Evolutionary conservation across 2,329 filamentous ascomycete genomes (phyloP).

Genomic region (Annulohypoxylon truncatum): DNA sequence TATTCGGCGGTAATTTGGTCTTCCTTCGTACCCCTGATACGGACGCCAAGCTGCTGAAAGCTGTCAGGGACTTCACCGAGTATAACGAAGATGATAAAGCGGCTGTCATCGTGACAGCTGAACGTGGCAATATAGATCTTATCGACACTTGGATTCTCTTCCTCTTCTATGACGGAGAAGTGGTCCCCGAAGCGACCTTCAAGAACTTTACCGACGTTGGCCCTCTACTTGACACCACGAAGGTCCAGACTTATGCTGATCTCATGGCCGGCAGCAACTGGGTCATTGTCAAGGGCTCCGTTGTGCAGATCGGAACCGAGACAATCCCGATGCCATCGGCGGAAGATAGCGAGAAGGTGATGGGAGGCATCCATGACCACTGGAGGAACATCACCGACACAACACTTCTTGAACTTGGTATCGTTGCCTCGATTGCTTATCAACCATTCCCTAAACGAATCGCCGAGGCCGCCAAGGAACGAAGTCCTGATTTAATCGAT

Average conservation of each 20-base stretch:
- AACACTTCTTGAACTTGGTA: conserved; percentile 45
- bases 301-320: conserved; percentile 53
- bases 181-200: conserved; percentile 64
- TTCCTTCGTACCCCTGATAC: conserved; percentile 50
- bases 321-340: conserved; percentile 52
- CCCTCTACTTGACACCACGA: conserved; percentile 58
- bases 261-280: conserved; percentile 60
- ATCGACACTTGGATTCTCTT: conserved; percentile 70
- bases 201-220: conserved; percentile 64
- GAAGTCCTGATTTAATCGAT: conserved; percentile 55
- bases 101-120: conserved; percentile 67
- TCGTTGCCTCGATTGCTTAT: conserved; percentile 52
- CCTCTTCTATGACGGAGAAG: conserved; percentile 69
- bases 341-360: conserved; percentile 42
- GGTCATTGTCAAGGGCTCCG: conserved; percentile 50
- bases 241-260: conserved; percentile 60
- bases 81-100: conserved; percentile 69
- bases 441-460: conserved; percentile 56
- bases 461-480: conserved; percentile 48
- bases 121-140: conserved; percentile 57
- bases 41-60: conserved; percentile 56
- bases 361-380: conserved; percentile 50
- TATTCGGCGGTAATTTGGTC: conserved; percentile 59
- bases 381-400: conserved; percentile 49
- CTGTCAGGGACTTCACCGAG: conserved; percentile 66